Base-by-base conservation (phyloP, 2,329 filamentous ascomycete species). In the Sphaerulina vaccinii region DNA sequence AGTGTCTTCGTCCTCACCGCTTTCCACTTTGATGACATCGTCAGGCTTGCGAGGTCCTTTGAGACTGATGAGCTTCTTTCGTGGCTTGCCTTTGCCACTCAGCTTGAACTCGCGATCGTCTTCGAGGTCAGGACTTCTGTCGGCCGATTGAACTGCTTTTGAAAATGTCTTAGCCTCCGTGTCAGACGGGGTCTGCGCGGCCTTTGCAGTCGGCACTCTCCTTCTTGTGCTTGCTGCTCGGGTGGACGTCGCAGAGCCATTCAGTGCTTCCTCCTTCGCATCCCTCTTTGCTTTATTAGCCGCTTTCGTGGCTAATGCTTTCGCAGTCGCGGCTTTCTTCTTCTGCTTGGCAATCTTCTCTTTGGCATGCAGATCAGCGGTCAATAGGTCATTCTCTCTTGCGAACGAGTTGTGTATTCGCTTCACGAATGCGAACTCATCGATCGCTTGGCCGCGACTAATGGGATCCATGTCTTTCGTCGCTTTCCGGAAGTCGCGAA, bases 361-460 rank as follows among this genome's bases (percentile, higher is more conserved):
- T 51, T 83, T 82, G 42, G 81, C 73, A 2, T 77, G 75, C 8
- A 92, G 71, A 60, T 95, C 87, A 21, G 82, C 81, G 54, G 84
- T 83, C 8, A 92, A 74, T 51, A 90, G 83, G 64, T 96, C 90
- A 68, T 87, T 84, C 52, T 87, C 86, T 22, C 87, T 82, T 50
- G 89, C 87, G 64, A 95, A 95, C 0, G 88, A 90, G 67, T 97
- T 97, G 70, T 97, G 93, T 24, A 88, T 84, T 23, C 77, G 78
- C 58, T 90, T 87, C 46, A 97, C 85, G 67, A 87, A 89, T 8
- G 81, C 75, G 63, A 91, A 89, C 45, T 81, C 80, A 56, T 84
- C 83, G 41, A 99, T 81, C 6, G 83, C 79, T 64, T 91, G 79
- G 9, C 92, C 93, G 37, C 90, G 83, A 22, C 88, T 76, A 5